Base-by-base conservation (phyloP, 2,329 filamentous ascomycete genomes). In the Cladophialophora yegresii region DNA sequence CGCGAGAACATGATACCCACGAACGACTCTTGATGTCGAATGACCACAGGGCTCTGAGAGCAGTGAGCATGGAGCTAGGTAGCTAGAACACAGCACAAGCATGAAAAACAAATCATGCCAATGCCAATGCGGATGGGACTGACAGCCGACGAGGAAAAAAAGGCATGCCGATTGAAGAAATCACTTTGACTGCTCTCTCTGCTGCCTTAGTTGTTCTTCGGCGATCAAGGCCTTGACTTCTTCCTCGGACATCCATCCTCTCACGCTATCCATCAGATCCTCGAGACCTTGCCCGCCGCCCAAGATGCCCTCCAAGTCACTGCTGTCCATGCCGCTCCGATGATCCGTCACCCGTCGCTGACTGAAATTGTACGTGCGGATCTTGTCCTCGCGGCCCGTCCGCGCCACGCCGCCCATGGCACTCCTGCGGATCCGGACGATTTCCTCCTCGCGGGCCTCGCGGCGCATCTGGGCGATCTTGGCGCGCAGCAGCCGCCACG, bases 321-420 rank as follows among this genome's bases (percentile, higher is more conserved):
- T 87, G 13, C 92, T 83, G 62, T 93, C 93, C 45, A 90, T 75
- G 0, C 90, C 91, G 71, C 89, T 91, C 47, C 93, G 83, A 77
- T 97, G 93, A 73, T 97, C 93, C 1, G 93, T 96, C 70, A 95
- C 93, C 50, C 93, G 83, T 76, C 92, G 88, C 76, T 91, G 87
- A 3, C 82, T 81, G 76, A 82, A 90, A 76, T 97, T 96, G 77
- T 97, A 97, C 0, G 93, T 97, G 66, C 93, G 83, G 64, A 99
- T 89, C 81, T 99, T 99, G 79, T 98, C 92, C 54, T 91, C 91
- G 49, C 95, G 85, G 5, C 93, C 95, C 79, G 95, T 93, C 72
- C 89, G 84, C 7, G 83, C 89, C 62, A 92, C 87, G 70, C 88
- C 85, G 40, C 90, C 87, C 68, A 96, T 84, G 3, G 92, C 91